phyloP scores from a whole-genome alignment of 176 grass and related monocot genomes.

The Cymbopogon citratus region DNA sequence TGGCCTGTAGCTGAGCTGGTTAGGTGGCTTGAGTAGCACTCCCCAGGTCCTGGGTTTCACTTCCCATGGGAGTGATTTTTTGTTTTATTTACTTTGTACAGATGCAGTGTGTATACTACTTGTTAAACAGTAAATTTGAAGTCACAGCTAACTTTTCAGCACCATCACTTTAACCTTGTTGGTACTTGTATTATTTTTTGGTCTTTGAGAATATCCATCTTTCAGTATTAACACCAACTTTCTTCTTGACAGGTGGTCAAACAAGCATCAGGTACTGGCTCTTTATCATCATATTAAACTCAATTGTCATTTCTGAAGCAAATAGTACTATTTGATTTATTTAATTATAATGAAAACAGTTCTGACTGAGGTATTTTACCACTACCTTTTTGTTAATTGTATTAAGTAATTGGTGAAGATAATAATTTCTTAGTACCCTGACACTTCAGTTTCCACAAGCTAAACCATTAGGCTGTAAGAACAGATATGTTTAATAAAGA shows the following conservation, averaged over 20 bases:
- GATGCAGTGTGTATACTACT: neutral
- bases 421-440: neutral
- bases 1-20: no score
- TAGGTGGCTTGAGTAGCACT: no score
- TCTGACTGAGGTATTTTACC: neutral
- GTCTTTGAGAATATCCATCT: neutral
- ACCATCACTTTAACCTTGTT: neutral
- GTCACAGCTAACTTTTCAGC: neutral
- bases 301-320: neutral
- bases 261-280: constrained; percentile 94
- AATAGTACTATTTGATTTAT: constrained; percentile 6
- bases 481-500: neutral
- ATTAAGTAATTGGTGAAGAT: constrained; percentile 1
- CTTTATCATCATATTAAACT: neutral
- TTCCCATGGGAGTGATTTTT: neutral
- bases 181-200: constrained; percentile 1
- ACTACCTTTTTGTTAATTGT: neutral
- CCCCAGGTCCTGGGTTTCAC: no score
- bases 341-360: neutral
- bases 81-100: neutral
- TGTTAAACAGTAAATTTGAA: constrained; percentile 7
- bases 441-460: constrained; percentile 5
- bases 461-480: neutral
- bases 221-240: constrained; percentile 34
- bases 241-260: constrained; percentile 83